Evolutionary conservation across 768 basidiomycete species (phyloP).

Genomic region (Cystobasidium onofrii): DNA sequence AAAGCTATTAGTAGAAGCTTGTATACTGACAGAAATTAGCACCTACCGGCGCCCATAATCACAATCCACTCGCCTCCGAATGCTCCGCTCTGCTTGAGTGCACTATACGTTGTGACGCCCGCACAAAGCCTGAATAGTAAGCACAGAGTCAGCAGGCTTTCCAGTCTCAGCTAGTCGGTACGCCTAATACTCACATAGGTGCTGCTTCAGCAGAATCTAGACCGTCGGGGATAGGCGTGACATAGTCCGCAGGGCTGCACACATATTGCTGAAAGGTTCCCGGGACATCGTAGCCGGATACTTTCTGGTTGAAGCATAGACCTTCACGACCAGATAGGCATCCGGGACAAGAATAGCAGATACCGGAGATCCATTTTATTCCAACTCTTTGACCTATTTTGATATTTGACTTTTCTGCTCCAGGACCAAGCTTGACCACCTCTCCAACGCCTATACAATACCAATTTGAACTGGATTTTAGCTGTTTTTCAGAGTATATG

Average conservation of each 20-base stretch:
- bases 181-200: slow-evolving; percentile 51
- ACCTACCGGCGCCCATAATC: slow-evolving; percentile 47
- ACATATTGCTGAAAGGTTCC: slow-evolving; percentile 45
- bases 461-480: too few species aligned
- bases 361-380: slow-evolving; percentile 33
- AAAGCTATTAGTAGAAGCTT: slow-evolving; percentile 44
- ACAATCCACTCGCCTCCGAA: slow-evolving; percentile 65
- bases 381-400: slow-evolving; percentile 42
- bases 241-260: slow-evolving; percentile 48
- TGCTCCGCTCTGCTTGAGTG: slow-evolving; percentile 55
- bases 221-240: slow-evolving; percentile 70
- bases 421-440: slow-evolving; percentile 24
- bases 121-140: slow-evolving; percentile 17
- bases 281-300: slow-evolving; percentile 62
- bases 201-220: slow-evolving; percentile 54
- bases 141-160: too few species aligned
- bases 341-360: slow-evolving; percentile 36
- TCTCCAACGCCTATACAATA: slow-evolving; percentile 16
- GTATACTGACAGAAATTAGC: slow-evolving; percentile 54
- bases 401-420: slow-evolving; percentile 10
- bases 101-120: slow-evolving; percentile 74
- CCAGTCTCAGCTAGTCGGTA: too few species aligned
- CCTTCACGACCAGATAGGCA: slow-evolving; percentile 34
- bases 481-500: too few species aligned
- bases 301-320: slow-evolving; percentile 18